These are phyloP conservation scores for Phytophthora sojae DNA, from an alignment of 352 stramenopile genomes.

Conservation along the genomic window DNA sequence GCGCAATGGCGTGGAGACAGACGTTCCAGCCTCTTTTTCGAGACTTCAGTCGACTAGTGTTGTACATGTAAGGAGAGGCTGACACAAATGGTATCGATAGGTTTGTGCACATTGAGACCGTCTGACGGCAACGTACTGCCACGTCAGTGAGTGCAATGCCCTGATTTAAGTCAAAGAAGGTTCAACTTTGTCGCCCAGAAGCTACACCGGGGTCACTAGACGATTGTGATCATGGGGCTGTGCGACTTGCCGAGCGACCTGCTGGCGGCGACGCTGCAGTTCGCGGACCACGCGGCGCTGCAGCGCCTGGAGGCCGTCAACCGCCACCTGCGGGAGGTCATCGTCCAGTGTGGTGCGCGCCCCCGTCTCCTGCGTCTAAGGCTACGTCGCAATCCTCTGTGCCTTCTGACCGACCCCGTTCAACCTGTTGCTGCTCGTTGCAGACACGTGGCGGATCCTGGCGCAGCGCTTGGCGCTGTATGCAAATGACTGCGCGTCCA, in stretches of 20 bases:
- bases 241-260: slow-evolving; percentile 52
- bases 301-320: slow-evolving; percentile 42
- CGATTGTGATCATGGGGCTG: slow-evolving; percentile 14
- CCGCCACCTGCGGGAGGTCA: slow-evolving; percentile 15
- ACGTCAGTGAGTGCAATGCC: not conserved
- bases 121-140: not conserved
- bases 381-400: no score
- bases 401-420: not conserved
- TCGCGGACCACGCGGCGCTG: slow-evolving; percentile 44
- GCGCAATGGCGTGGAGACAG: not conserved
- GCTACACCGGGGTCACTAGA: slow-evolving; percentile 8
- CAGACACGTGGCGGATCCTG: slow-evolving; percentile 47
- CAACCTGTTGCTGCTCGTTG: not conserved
- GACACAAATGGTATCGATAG: not conserved
- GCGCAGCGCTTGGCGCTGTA: slow-evolving; percentile 26
- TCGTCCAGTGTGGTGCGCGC: slow-evolving; percentile 28
- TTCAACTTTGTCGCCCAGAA: slow-evolving; percentile 35
- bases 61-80: not conserved
- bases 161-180: not conserved
- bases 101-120: not conserved
- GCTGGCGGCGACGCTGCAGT: slow-evolving; percentile 49
- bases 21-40: not conserved
- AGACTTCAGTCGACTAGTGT: not conserved
- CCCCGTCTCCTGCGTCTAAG: not conserved
- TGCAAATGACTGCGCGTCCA: not conserved